Base-by-base conservation (phyloP, 2,329 filamentous ascomycete species). In the Dendrostoma leiphaemia region DNA sequence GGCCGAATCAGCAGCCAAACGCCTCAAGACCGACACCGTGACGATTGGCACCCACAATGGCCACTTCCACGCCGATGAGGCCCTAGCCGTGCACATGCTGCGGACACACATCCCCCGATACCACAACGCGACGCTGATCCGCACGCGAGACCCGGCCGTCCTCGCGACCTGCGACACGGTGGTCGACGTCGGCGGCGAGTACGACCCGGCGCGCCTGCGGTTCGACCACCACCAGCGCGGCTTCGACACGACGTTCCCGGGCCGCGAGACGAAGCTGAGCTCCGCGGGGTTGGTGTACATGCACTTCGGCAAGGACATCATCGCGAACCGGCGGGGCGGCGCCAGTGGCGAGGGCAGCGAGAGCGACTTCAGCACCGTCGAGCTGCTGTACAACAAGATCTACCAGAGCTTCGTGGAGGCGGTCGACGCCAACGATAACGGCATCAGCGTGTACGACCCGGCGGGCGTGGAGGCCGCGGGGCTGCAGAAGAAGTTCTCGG, bases 1-100 rank as follows among this genome's bases (percentile, higher is more conserved):
- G 85, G 79, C 86, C 65, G 83, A 90, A 78, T 82, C 77, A 68
- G 81, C 86, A 65, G 75, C 87, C 59, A 97, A 97, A 76, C 88
- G 90, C 71, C 75, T 95, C 70, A 96, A 96, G 81, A 90, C 87
- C 63, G 79, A 83, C 59, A 64, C 66, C 52, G 75, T 88, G 60
- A 74, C 85, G 63, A 95, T 97, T 69, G 94, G 92, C 67, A 99
- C 94, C 28, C 94, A 99, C 82, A 97, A 88, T 75, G 94, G 94
- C 63, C 91, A 97, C 79, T 99, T 99, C 82, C 94, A 99, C 77
- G 94, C 94, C 70, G 94, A 99, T 73, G 94, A 99, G 77, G 93
- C 94, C 58, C 85, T 99, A 40, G 94, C 94, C 55, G 92, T 99
- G 61, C 91, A 96, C 79, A 91, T 99, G 80, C 89, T 99, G 63